Evolutionary conservation across 495 filamentous ascomycete species (phyloP).

Genomic region (Penicillium riverlandense): DNA sequence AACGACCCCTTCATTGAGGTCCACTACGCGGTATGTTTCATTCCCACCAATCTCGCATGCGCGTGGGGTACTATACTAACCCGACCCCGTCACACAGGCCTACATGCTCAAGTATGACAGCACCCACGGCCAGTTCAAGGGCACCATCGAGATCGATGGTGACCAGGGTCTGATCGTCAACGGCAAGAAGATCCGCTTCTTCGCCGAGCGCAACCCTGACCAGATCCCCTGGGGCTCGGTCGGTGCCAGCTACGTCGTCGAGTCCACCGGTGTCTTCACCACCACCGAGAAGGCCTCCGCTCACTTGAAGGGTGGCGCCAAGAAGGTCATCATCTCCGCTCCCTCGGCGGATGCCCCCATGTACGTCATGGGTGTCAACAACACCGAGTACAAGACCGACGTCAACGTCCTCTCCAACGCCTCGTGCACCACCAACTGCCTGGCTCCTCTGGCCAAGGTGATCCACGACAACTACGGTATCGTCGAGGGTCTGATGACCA

Average conservation of each 20-base stretch:
- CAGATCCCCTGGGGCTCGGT: conserved; percentile 86
- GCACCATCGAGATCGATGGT: conserved; percentile 60
- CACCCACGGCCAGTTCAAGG: conserved; percentile 95
- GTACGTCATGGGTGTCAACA: conserved; percentile 99
- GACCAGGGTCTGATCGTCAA: conserved; percentile 79
- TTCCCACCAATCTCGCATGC: not conserved
- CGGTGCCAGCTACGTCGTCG: conserved; percentile 91
- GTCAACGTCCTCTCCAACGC: conserved; percentile 96
- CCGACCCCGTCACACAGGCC: conserved; percentile 45
- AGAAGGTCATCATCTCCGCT: conserved; percentile 99
- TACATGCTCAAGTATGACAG: conserved; percentile 99
- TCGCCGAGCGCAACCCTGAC: conserved; percentile 84
- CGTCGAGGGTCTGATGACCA: conserved; percentile 99
- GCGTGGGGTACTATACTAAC: not conserved
- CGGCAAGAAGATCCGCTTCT: conserved; percentile 95
- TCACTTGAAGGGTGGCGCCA: conserved; percentile 97
- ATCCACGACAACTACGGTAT: conserved; percentile 96
- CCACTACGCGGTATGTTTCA: conserved; percentile 82
- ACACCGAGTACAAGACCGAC: conserved; percentile 82
- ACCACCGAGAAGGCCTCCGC: conserved; percentile 90
- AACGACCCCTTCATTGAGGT: conserved; percentile 99
- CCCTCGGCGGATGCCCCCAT: conserved; percentile 98
- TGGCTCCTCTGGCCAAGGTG: conserved; percentile 98
- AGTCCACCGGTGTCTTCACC: conserved; percentile 99
- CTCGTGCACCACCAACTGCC: conserved; percentile 99